A percentile compares a stretch with the other conserved stretches of the same genome.
Evolutionary conservation across 2,329 filamentous ascomycete species (phyloP).

Genomic region (Diaporthe vaccinii): DNA sequence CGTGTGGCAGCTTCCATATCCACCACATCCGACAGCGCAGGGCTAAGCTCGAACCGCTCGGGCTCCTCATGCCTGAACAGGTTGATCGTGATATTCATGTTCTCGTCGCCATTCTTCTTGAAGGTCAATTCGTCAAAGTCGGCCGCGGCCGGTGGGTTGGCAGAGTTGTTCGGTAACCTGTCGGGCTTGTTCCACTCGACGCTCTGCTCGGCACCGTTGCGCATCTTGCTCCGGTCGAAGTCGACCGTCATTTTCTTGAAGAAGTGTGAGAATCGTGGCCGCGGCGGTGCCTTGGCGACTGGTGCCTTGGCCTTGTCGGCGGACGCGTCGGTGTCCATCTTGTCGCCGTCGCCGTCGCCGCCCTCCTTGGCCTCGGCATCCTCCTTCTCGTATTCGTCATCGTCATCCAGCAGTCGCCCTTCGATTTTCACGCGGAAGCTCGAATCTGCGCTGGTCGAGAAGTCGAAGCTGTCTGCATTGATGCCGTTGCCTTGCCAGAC

Average conservation of each 20-base stretch:
- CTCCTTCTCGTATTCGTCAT: slow-evolving; percentile 67
- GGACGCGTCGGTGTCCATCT: slow-evolving; percentile 47
- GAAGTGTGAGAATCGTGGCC: slow-evolving; percentile 78
- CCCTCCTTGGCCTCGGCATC: slow-evolving; percentile 62
- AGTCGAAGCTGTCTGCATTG: slow-evolving; percentile 84
- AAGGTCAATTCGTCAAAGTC: slow-evolving; percentile 95
- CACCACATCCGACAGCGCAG: slow-evolving; percentile 83
- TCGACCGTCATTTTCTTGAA: slow-evolving; percentile 85
- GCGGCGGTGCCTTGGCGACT: slow-evolving; percentile 57
- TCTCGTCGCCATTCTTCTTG: slow-evolving; percentile 92
- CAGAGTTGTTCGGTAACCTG: slow-evolving; percentile 60
- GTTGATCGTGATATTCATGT: slow-evolving; percentile 90
- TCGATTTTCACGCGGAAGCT: slow-evolving; percentile 94
- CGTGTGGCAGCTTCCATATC: slow-evolving; percentile 90
- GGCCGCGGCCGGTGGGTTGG: slow-evolving; percentile 72
- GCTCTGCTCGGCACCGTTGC: slow-evolving; percentile 66
- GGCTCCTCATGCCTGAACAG: slow-evolving; percentile 86
- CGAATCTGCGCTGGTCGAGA: slow-evolving; percentile 81
- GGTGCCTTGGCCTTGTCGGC: slow-evolving; percentile 53
- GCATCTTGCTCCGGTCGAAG: slow-evolving; percentile 74
- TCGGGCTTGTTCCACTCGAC: slow-evolving; percentile 92
- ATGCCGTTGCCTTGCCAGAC: slow-evolving; percentile 84
- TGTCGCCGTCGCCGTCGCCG: slow-evolving; percentile 61
- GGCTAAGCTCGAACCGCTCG: slow-evolving; percentile 85
- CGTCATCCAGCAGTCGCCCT: slow-evolving; percentile 83